Conservation (phyloP, 169 alveolate genomes). For the Eimeria brunetti region DNA sequence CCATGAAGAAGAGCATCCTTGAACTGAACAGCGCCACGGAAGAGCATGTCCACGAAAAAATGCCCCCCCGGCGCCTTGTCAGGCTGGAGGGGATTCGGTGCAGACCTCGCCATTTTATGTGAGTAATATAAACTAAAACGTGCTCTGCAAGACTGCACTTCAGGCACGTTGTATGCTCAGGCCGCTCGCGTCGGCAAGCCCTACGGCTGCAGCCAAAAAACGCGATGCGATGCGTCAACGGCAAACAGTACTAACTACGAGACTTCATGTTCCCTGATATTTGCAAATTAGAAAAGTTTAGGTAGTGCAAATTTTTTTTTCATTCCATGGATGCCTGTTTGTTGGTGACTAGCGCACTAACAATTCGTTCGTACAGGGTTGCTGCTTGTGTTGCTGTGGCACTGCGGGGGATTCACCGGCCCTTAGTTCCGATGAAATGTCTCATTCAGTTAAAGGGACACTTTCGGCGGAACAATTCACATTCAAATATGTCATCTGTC, state of each 20-base stretch:
- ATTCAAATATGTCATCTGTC: background rate
- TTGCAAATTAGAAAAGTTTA: background rate
- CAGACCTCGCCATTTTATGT: slow-evolving; percentile 17
- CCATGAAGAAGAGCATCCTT: slow-evolving; percentile 57
- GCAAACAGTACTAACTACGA: background rate
- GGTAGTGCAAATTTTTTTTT: background rate
- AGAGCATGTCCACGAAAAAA: slow-evolving; percentile 17
- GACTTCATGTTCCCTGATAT: no score
- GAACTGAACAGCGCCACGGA: slow-evolving; percentile 50
- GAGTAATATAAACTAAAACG: background rate
- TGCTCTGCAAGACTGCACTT: background rate
- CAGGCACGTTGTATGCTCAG: background rate
- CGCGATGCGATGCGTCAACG: background rate
- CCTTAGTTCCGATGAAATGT: background rate
- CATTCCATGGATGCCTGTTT: background rate
- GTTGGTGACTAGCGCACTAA: background rate
- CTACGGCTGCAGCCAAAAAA: slow-evolving; percentile 41
- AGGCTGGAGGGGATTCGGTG: slow-evolving; percentile 14
- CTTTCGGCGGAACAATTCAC: background rate
- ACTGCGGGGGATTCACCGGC: background rate
- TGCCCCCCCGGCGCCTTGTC: slow-evolving; percentile 26
- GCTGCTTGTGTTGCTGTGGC: background rate
- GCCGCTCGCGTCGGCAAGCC: slow-evolving; percentile 49
- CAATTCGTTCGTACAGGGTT: background rate
- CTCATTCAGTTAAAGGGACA: background rate